Evolutionary conservation across 1,284 basidiomycete genomes (phyloP).

Genomic region (Ganoderma boninense): DNA sequence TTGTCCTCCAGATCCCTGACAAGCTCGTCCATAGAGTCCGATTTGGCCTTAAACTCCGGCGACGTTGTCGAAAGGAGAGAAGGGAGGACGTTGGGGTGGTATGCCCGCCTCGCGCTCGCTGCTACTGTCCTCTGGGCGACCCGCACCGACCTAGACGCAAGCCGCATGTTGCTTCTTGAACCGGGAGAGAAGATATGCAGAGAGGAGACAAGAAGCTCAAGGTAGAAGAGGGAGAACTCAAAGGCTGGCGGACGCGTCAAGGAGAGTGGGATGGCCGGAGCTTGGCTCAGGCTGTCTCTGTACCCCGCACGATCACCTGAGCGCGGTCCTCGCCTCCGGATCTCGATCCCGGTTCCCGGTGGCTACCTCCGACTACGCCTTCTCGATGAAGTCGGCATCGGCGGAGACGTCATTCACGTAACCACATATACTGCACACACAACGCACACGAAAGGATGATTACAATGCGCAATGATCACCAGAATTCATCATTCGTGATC

Average conservation of each 20-base stretch:
- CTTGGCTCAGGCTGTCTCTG: conserved; percentile 24
- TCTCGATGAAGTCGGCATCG: neutral
- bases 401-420: neutral
- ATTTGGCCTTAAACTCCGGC: conserved; percentile 74
- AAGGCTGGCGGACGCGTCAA: neutral
- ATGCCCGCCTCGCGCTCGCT: conserved; percentile 40
- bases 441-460: neutral
- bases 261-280: conserved; percentile 10
- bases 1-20: conserved; percentile 71
- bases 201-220: neutral
- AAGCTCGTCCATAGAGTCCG: conserved; percentile 72
- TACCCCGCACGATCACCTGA: conserved; percentile 29
- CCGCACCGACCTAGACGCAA: conserved; percentile 21
- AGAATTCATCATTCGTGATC: conserved; percentile 18
- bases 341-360: neutral
- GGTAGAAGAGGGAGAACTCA: neutral
- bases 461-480: conserved; percentile 10
- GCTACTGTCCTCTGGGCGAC: conserved; percentile 23
- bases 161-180: conserved; percentile 17
- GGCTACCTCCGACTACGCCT: neutral
- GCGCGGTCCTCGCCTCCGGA: conserved; percentile 17
- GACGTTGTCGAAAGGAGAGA: conserved; percentile 72
- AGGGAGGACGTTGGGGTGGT: conserved; percentile 79
- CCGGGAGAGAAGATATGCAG: neutral
- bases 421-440: neutral